Base-by-base conservation (phyloP, 2,329 filamentous ascomycete species). In the Colletotrichum trifolii region DNA sequence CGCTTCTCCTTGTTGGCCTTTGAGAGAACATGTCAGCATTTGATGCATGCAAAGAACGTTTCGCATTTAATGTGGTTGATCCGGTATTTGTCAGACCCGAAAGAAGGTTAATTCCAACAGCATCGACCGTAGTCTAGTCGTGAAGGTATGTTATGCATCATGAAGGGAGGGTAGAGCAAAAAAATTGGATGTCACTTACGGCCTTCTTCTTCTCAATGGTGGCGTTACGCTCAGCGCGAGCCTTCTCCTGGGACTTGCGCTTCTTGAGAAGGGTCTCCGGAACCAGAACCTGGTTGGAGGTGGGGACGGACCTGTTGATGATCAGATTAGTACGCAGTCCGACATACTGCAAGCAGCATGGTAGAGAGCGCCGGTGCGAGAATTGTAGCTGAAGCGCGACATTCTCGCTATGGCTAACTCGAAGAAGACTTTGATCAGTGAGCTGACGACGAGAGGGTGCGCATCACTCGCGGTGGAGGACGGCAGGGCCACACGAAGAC, bases 221-320 rank as follows among this genome's bases (percentile, higher is more conserved):
- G 72, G 91, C 87, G 73, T 87, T 83, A 81, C 90, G 91, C 85
- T 95, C 92, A 82, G 96, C 94, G 82, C 94, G 92, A 81, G 94
- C 94, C 90, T 97, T 97, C 90, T 99, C 96, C 87, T 97, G 95
- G 83, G 89, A 93, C 94, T 99, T 99, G 87, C 96, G 93, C 93
- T 99, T 99, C 92, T 99, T 99, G 83, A 99, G 90, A 78, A 99
- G 93, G 77, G 96, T 99, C 93, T 99, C 96, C 75, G 96, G 96
- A 80, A 98, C 93, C 82, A 98, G 88, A 82, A 99, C 90, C 83
- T 98, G 92, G 83, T 97, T 93, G 83, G 94, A 85, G 82, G 94
- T 97, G 74, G 96, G 93, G 79, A 97, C 92, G 84, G 89, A 90
- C 85, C 94, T 97, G 79, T 33, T 38, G 78, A 79, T 71, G 74